Evolutionary conservation across 2,329 filamentous ascomycete species (phyloP), one percentile per base, ranked within the genome.

Genomic region (Cordyceps farinosa): DNA sequence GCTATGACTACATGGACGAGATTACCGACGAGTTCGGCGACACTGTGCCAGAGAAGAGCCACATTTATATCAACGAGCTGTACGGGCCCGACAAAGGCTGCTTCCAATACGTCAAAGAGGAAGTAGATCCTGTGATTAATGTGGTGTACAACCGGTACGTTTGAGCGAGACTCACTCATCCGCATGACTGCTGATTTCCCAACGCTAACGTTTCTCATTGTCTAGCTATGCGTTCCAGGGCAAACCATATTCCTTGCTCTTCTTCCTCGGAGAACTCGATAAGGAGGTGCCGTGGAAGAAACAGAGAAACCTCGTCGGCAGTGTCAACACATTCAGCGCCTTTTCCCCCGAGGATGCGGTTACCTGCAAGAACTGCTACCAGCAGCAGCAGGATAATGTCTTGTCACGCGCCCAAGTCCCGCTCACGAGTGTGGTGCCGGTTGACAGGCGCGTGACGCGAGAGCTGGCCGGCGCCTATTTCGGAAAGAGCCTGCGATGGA

Each of bases 391-490:
- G 6, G 29, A 30, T 5, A 22, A 57, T 13, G 40, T 57, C 27
- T 29, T 57, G 15, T 57, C 54, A 38, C 54, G 54, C 10, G 54
- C 54, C 15, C 54, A 57, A 15, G n/a, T 57, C 8, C 54, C 54
- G 3, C 30, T 57, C 2, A 57, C 54, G 13, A 7, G 15, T 4
- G 54, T 57, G 40, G 54, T 57, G 15, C 22, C 36, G 5, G 8
- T 8, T 11, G 27, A 22, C 9, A 13, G 29, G 15, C 53, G 53
- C 22, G 3, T 11, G 53, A 8, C 1, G 15, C 53, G 38, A n/a
- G 3, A 5, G 36, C 9, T 4, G 32, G 8, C 9, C 30, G 8
- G 30, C 17, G 3, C 15, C 15, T 57, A 45, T 22, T 34, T 57
- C 38, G 29, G 15, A 29, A 34, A 47, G 40, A 32, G 13, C 10